phyloP scores from a whole-genome alignment of 176 grass and related monocot species.

The Chloris gayana region DNA sequence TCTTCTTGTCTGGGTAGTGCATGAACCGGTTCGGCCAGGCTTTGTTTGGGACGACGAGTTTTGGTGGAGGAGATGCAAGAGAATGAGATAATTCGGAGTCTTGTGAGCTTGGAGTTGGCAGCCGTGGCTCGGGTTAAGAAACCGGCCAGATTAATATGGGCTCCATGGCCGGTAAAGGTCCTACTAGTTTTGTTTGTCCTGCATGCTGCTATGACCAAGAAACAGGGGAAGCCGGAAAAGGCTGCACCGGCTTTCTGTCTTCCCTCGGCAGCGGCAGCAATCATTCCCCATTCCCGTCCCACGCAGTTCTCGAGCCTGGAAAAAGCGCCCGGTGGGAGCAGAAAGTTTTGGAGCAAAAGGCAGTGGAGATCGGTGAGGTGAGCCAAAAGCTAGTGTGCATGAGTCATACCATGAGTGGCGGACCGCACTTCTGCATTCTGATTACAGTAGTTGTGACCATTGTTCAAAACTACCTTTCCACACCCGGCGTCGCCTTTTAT shows the following conservation, averaged over 20 bases:
- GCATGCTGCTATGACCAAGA: not conserved
- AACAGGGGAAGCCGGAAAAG: slow-evolving; percentile 33
- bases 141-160: not conserved
- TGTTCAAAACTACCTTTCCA: too few relatives aligned
- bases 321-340: not conserved
- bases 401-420: too few relatives aligned
- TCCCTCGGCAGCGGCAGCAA: too few relatives aligned
- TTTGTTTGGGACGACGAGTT: too few relatives aligned
- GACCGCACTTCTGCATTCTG: too few relatives aligned
- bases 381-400: too few relatives aligned
- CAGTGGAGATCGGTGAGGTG: not conserved
- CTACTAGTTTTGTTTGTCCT: not conserved
- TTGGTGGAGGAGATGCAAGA: too few relatives aligned
- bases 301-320: slow-evolving; percentile 28
- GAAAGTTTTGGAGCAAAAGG: slow-evolving; percentile 5
- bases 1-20: too few relatives aligned
- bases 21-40: too few relatives aligned
- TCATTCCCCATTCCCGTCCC: not conserved
- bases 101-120: not conserved
- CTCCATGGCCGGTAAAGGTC: not conserved
- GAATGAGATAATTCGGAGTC: not conserved
- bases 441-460: too few relatives aligned
- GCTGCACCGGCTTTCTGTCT: not conserved
- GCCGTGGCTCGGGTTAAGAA: not conserved
- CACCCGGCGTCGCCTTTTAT: too few relatives aligned